Evolutionary conservation across 1,139 yeast genomes (phyloP), one percentile per base, ranked within the genome.

Genomic region (Debaryomyces subglobosus): DNA sequence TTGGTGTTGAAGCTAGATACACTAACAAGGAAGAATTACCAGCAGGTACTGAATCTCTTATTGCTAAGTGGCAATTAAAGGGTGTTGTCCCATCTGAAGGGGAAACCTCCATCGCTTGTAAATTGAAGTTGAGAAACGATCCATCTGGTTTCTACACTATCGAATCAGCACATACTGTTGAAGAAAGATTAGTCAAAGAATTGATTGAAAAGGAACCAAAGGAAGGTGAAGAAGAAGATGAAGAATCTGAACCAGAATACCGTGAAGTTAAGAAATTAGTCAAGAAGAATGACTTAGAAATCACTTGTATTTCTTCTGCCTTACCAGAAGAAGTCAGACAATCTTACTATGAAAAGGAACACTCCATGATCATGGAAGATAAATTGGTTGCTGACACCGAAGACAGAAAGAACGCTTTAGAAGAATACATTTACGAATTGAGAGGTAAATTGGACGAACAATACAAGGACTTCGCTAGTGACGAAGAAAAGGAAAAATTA

Each of bases 321-420:
- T 80, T 91, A 61, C 72, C 87, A 53, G 83, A 78, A 49, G 68
- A 71, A 43, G 70, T 69, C 54, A 81, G 90, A 71, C 78, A 84
- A 62, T 72, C 72, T 49, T 80, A 78, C 61, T 78, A 88, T 56
- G 98, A 94, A 79, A 77, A 78, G 71, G 99, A 94, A 79, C 83
- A 84, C 65, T 80, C 88, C 68, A 76, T 94, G 85, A 80, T 83
- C 57, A 82, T 90, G 68, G 92, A 86, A 68, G 99, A 95, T 77
- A 94, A 91, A 79, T 85, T 94, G 62, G 97, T 94, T 59, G 96
- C 96, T 60, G 98, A 94, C 78, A 95, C 99, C 59, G 99, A 94
- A 79, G 98, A 94, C 78, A 90, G 92, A 75, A 94, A 94, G 89
- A 94, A 94, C 71, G 95, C 97, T 59, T 82, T 95, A 56, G 99